Base-by-base conservation (phyloP, 257 asterid species). In the Craterostigma plantagineum region DNA sequence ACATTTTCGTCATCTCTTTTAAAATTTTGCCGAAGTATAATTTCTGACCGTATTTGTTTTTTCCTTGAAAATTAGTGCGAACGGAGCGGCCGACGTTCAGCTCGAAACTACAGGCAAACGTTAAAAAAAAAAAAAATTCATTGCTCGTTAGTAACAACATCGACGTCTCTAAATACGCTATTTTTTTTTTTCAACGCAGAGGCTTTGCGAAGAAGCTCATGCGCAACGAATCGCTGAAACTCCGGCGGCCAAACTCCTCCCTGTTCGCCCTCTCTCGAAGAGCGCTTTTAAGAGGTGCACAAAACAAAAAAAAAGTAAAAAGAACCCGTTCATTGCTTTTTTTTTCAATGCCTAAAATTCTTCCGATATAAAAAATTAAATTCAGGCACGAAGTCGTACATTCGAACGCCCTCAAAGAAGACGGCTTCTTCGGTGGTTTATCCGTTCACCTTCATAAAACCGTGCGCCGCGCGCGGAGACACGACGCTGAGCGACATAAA, bases 401-500 rank as follows among this genome's bases (percentile, higher is more conserved):
- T 86, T 69, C 71, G 52, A 8, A 35, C 77, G n/a, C 75, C 92
- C 44, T 63, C 82, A 12, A 76, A 66, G 36, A 55, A n/a, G n/a
- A n/a, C 50, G 16, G 59, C 85, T 11, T 78, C 94, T 1, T 67
- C 91, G 1, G 58, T 86, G 7, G 77, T 71, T 52, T 72, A 67
- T 51, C 97, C 92, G 10, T 86, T 86, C 40, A 65, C 73, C 45
- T 77, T 86, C 60, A 66, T 86, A 34, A 81, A 86, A 56, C 96
- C 97, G 9, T 78, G 92, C 34, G 78, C 78, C 10, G 70, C 63
- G 14, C 84, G 61, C 11, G 94, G 97, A 52, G 85, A 81, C 48
- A 56, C 67, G 53, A 86, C 97, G 49, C 75, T 86, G 3, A 76
- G 76, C 67, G 94, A 86, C 71, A 81, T 81, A 54, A 81, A 81